phyloP scores from a whole-genome alignment of 2,329 filamentous ascomycete genomes.

The Immersiporthe knoxdaviesiana region DNA sequence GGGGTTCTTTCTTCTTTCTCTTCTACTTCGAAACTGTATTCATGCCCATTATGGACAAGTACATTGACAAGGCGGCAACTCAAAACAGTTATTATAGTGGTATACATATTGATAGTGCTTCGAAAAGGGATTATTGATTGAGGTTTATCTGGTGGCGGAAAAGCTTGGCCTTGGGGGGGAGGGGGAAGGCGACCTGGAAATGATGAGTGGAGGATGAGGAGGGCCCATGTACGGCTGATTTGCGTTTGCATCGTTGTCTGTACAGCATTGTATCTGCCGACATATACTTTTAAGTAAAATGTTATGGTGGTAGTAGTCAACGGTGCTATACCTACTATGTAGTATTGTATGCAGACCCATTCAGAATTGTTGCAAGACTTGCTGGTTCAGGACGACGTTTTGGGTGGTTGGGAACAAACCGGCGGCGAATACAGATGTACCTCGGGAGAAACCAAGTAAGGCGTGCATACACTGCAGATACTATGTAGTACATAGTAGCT shows the following conservation, averaged over 20 bases:
- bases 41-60: neutral
- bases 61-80: neutral
- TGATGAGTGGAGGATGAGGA: neutral
- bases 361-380: neutral
- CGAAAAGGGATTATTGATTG: neutral
- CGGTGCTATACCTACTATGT: neutral
- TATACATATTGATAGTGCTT: neutral
- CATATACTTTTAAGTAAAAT: neutral
- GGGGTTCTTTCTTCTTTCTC: neutral
- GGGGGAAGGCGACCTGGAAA: neutral
- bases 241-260: neutral
- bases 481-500: neutral
- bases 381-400: neutral
- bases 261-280: neutral
- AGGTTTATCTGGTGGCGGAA: constrained; percentile 10
- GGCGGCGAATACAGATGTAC: neutral
- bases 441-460: neutral
- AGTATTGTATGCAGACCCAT: neutral
- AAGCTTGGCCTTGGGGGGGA: constrained; percentile 7
- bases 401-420: neutral
- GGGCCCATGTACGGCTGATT: neutral
- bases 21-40: neutral
- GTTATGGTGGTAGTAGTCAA: neutral
- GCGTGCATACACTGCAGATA: neutral
- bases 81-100: neutral